Evolutionary conservation across 140 eudicot genomes (phyloP).

Genomic region (Cichorium intybus): DNA sequence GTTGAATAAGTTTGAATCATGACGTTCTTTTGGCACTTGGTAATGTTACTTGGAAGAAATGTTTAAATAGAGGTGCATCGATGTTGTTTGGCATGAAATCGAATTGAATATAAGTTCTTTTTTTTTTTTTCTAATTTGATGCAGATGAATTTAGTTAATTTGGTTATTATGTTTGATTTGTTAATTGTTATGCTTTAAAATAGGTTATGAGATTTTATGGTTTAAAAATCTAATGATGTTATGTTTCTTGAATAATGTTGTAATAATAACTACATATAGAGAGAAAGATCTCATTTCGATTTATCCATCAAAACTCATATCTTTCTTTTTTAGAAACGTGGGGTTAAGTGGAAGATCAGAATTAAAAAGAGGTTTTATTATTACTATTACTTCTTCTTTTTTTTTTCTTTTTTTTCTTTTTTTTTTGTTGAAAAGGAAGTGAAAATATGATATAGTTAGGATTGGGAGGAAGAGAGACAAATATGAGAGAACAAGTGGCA

Average conservation of each 20-base stretch:
- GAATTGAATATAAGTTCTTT: neutral
- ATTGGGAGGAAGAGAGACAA: slow-evolving; percentile 25
- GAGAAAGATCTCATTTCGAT: neutral
- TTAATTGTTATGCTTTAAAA: neutral
- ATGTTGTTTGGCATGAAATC: neutral
- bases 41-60: neutral
- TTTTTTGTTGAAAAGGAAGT: slow-evolving; percentile 6
- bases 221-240: neutral
- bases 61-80: neutral
- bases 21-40: neutral
- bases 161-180: neutral
- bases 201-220: neutral
- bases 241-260: neutral
- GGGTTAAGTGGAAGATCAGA: neutral
- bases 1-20: neutral
- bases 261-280: neutral
- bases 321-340: neutral
- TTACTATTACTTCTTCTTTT: too few species aligned
- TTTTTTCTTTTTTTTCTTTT: too few species aligned
- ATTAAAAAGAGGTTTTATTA: neutral
- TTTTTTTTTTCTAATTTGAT: neutral
- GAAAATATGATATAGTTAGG: neutral
- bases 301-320: neutral
- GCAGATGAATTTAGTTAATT: neutral
- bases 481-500: slow-evolving; percentile 40